A percentile compares a stretch with the other conserved stretches of the same genome.
phyloP scores from a whole-genome alignment of 2,329 filamentous ascomycete species.

The Domatiomyces catenatus region DNA sequence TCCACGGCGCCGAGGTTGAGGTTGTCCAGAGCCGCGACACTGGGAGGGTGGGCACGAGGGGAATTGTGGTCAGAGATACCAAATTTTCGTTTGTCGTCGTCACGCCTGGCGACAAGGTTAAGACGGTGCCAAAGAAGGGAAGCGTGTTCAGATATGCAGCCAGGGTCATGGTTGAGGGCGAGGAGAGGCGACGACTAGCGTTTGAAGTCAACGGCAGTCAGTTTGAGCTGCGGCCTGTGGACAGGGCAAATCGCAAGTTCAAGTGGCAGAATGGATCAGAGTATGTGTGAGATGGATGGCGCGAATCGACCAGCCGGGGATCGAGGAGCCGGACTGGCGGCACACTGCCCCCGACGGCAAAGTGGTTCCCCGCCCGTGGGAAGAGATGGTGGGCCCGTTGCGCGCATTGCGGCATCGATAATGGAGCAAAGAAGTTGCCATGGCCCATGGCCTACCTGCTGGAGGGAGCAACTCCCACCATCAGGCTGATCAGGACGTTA shows the following conservation, averaged over 20 bases:
- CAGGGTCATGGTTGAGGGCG: conserved; percentile 3
- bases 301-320: too few species aligned
- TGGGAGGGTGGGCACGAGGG: conserved; percentile 64
- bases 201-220: conserved; percentile 83
- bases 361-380: too few species aligned
- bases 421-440: too few species aligned
- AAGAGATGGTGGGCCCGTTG: too few species aligned
- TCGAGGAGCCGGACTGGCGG: too few species aligned
- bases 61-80: conserved; percentile 79
- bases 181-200: conserved; percentile 33
- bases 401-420: too few species aligned
- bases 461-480: too few species aligned
- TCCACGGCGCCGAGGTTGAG: conserved; percentile 70
- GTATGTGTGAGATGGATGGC: conserved; percentile 23
- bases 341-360: too few species aligned
- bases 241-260: conserved; percentile 82
- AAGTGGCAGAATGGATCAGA: conserved; percentile 51
- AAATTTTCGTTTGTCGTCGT: conserved; percentile 77
- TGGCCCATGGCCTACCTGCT: too few species aligned
- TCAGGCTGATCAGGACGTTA: too few species aligned
- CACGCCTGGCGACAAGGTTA: conserved; percentile 43
- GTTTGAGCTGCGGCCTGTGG: conserved; percentile 66
- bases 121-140: conserved; percentile 68
- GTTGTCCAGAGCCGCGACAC: conserved; percentile 71
- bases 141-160: conserved; percentile 70